These are phyloP conservation scores for Mortierella sp. DNA, from an alignment of 371 early-diverging fungal species.

Conservation along the genomic window DNA sequence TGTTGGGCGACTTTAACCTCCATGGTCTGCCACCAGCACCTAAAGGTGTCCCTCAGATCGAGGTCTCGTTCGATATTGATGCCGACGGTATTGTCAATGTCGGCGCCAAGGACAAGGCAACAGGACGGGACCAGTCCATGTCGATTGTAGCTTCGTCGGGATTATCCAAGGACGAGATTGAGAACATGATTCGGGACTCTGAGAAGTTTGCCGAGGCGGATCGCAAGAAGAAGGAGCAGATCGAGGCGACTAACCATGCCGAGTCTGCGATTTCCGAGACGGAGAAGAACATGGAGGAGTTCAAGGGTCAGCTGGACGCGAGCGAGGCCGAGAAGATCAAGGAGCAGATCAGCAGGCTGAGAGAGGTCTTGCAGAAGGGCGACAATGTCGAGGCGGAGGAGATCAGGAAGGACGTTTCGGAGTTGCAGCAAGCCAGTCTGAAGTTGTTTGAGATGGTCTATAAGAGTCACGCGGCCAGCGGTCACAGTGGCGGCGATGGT, in stretches of 20 bases:
- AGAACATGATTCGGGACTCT: constrained; percentile 96
- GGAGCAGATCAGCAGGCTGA: constrained; percentile 82
- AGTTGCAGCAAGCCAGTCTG: constrained; percentile 88
- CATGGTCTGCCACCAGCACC: constrained; percentile 90
- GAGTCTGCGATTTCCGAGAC: constrained; percentile 92
- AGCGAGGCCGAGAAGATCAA: constrained; percentile 87
- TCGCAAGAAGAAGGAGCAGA: constrained; percentile 91
- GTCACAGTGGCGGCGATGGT: constrained; percentile 12
- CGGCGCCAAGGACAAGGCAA: constrained; percentile 97
- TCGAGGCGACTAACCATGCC: constrained; percentile 95
- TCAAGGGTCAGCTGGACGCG: constrained; percentile 92
- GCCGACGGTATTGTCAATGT: constrained; percentile 99
- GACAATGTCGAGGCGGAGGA: constrained; percentile 74
- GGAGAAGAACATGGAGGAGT: constrained; percentile 94
- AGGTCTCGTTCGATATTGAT: constrained; percentile 99
- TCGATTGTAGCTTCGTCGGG: constrained; percentile 98
- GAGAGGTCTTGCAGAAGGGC: constrained; percentile 77
- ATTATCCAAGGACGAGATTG: constrained; percentile 95
- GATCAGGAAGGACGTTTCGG: constrained; percentile 82
- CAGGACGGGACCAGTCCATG: constrained; percentile 95
- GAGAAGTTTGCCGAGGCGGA: constrained; percentile 94
- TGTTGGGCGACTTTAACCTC: constrained; percentile 98
- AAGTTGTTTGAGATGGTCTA: constrained; percentile 98
- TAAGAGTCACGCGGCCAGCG: constrained; percentile 77
- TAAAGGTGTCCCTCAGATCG: constrained; percentile 94